Conservation (phyloP, 2,329 filamentous ascomycete genomes). For the Aspergillus awamori region DNA sequence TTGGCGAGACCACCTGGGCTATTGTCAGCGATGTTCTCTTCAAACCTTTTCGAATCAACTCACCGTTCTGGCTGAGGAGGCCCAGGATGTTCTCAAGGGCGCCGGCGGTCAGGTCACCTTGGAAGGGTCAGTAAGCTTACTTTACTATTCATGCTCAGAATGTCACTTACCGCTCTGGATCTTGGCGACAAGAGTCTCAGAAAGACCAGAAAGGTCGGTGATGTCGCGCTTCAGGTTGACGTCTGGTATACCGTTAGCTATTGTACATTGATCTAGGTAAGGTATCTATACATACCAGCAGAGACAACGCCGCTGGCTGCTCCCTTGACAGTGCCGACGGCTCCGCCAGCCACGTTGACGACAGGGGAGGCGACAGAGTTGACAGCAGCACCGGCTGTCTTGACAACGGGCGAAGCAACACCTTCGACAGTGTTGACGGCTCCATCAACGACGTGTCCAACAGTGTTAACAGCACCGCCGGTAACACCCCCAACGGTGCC, state of each 20-base stretch:
- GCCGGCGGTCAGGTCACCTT: conserved; percentile 16
- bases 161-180: conserved; percentile 17
- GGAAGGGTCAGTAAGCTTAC: neutral
- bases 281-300: conserved; percentile 21
- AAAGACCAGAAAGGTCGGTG: conserved; percentile 22
- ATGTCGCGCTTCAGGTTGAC: conserved; percentile 8
- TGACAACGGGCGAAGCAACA: neutral
- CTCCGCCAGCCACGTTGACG: neutral
- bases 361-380: conserved; percentile 1
- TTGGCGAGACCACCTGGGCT: conserved; percentile 12
- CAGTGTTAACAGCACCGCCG: conserved; percentile 7
- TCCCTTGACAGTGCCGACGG: conserved; percentile 1
- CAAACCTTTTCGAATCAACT: neutral
- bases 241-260: conserved; percentile 12
- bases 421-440: conserved; percentile 20
- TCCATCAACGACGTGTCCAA: neutral
- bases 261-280: neutral
- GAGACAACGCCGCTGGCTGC: conserved; percentile 3
- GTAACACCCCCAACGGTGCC: neutral
- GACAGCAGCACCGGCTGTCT: neutral
- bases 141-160: neutral
- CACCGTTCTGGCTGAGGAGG: conserved; percentile 15
- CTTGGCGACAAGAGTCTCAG: conserved; percentile 16
- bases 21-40: conserved; percentile 5
- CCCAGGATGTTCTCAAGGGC: conserved; percentile 18